Conservation (phyloP, 1,284 basidiomycete genomes). For the Rhodotorula sp. region DNA sequence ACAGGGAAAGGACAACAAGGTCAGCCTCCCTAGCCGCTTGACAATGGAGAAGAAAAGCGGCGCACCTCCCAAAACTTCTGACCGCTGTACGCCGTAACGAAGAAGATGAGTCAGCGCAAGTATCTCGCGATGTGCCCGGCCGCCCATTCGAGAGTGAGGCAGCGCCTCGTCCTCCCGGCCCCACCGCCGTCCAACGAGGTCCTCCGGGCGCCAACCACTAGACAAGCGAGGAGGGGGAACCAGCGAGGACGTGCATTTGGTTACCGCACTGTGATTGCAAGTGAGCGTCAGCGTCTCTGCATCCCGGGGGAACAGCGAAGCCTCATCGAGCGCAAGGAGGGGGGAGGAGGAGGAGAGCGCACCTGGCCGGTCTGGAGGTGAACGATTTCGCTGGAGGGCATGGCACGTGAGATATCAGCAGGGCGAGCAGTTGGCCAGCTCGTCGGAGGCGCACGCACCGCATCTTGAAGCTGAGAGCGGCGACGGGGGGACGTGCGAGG, state of each 20-base stretch:
- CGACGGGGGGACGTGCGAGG: not conserved
- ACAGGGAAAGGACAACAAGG: slow-evolving; percentile 20
- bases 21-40: not conserved
- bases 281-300: not conserved
- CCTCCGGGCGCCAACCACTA: too few relatives aligned
- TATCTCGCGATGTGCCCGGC: too few relatives aligned
- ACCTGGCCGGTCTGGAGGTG: slow-evolving; percentile 95
- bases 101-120: not conserved
- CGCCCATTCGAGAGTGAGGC: not conserved
- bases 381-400: slow-evolving; percentile 69
- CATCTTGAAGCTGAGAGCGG: not conserved
- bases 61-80: slow-evolving; percentile 88
- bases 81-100: slow-evolving; percentile 23
- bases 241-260: not conserved
- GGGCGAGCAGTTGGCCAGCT: too few relatives aligned
- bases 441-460: not conserved
- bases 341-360: slow-evolving; percentile 7
- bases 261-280: slow-evolving; percentile 7
- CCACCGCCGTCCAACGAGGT: not conserved
- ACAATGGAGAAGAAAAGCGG: slow-evolving; percentile 47
- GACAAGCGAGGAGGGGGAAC: not conserved
- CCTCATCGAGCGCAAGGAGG: not conserved
- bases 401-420: not conserved
- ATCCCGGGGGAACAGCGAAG: not conserved
- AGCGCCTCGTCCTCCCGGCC: not conserved